Base-by-base conservation (phyloP, 164 flowering plant species). In the Vitis rupestris region DNA sequence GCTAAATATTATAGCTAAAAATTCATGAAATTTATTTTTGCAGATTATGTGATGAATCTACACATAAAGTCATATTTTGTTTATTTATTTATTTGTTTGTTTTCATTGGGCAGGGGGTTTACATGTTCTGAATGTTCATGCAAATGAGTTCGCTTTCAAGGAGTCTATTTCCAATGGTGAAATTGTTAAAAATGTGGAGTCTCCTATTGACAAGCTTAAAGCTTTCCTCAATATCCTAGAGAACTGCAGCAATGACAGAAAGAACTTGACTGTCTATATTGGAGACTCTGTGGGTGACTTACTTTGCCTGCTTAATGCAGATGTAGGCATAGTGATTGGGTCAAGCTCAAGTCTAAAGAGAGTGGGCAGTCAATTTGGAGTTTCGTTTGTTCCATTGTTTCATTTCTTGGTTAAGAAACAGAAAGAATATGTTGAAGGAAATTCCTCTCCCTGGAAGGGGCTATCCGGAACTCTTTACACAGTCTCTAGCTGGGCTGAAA, bases 211-310 rank as follows among this genome's bases (percentile, higher is more conserved):
- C 76, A 88, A 88, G 72, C 76, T 80, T 62, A 67, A 80, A 68
- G 81, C 80, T 4, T 84, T 88, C 67, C 66, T 59, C 10, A 58
- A 73, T 23, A 78, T 83, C 57, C 61, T 83, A 16, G 44, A 48
- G 51, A 70, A 72, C 23, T 59, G 68, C 55, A 14, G 27, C 44
- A 65, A 67, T 54, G 77, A 82, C 16, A 74, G 60, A 37, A 81
- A 74, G 74, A 72, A 66, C 16, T 59, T 83, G 71, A 82, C 84
- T 5, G 78, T 88, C 10, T 86, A 86, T 68, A 86, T 88, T 50
- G 92, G 92, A 19, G 92, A 82, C 66, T 84, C 92, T 9, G 74
- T 85, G 17, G 90, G 92, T 19, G 92, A 88, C 74, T 66, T 88
- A 61, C 90, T 88, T 61, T 88, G 90, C 68, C 82, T 88, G 56